Evolutionary conservation across 2,329 filamentous ascomycete genomes (phyloP).

Genomic region (Aspergillus ibericus): DNA sequence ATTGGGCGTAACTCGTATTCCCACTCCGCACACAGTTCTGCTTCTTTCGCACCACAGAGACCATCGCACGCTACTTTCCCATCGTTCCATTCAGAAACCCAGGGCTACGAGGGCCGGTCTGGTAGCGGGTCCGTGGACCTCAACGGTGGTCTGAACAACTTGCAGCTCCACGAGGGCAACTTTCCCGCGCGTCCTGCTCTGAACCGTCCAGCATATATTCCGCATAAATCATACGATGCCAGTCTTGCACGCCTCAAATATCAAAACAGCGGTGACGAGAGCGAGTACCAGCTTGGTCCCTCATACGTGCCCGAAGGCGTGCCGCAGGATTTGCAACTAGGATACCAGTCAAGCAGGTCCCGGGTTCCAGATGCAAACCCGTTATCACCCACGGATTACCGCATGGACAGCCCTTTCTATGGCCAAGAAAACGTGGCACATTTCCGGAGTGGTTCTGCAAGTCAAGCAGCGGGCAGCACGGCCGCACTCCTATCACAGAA

Average conservation of each 20-base stretch:
- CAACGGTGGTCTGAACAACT: conserved; percentile 31
- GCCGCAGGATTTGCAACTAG: conserved; percentile 32
- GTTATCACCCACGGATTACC: conserved; percentile 49
- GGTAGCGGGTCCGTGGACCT: conserved; percentile 32
- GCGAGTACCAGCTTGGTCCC: conserved; percentile 27
- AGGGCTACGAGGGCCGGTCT: conserved; percentile 35
- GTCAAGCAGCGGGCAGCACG: conserved; percentile 46
- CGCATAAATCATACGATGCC: conserved; percentile 47
- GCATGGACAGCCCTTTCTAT: conserved; percentile 49
- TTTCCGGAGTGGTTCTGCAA: conserved; percentile 46
- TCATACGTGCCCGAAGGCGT: conserved; percentile 28
- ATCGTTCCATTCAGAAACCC: conserved; percentile 41
- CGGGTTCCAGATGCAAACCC: conserved; percentile 48
- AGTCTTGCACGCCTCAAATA: conserved; percentile 48
- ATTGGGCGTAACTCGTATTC: conserved; percentile 29
- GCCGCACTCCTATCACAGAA: conserved; percentile 51
- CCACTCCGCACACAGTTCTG: conserved; percentile 38
- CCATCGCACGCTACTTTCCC: conserved; percentile 40
- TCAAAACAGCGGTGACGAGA: conserved; percentile 29
- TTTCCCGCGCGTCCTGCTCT: conserved; percentile 32
- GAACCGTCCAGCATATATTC: conserved; percentile 32
- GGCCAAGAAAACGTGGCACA: conserved; percentile 47
- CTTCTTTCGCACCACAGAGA: conserved; percentile 33
- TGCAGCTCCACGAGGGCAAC: conserved; percentile 37
- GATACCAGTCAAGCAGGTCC: conserved; percentile 39